Conservation (phyloP, 2,329 filamentous ascomycete species). For the Exophiala lecanii-corni region DNA sequence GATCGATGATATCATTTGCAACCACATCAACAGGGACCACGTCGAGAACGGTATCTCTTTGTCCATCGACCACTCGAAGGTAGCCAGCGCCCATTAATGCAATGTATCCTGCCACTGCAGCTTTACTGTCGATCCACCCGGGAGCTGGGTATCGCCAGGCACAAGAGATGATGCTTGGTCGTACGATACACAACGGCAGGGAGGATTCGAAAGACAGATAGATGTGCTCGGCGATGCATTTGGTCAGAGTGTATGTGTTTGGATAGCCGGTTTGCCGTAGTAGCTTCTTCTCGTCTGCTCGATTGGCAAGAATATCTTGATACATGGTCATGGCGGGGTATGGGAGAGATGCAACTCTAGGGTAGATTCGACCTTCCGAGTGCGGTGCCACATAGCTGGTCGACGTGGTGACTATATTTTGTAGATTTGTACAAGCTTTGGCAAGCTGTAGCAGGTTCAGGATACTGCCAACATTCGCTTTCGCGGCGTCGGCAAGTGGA, state of each 20-base stretch:
- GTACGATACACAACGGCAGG: slow-evolving; percentile 3
- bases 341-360: slow-evolving; percentile 2
- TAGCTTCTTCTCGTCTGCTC: slow-evolving; percentile 1
- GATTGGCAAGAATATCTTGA: not conserved
- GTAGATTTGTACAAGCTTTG: slow-evolving; percentile 1
- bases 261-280: not conserved
- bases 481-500: slow-evolving; percentile 4
- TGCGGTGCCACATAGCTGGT: slow-evolving; percentile 8
- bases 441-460: slow-evolving; percentile 6
- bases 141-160: slow-evolving; percentile 6
- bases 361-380: not conserved
- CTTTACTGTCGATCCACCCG: slow-evolving; percentile 11
- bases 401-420: slow-evolving; percentile 3
- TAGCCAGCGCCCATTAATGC: slow-evolving; percentile 7
- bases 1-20: slow-evolving; percentile 8
- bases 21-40: slow-evolving; percentile 13
- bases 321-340: slow-evolving; percentile 1
- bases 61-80: slow-evolving; percentile 2
- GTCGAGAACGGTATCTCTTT: slow-evolving; percentile 2
- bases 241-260: slow-evolving; percentile 13
- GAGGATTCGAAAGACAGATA: not conserved
- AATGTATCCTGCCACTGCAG: slow-evolving; percentile 7
- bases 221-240: slow-evolving; percentile 10
- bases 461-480: slow-evolving; percentile 5
- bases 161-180: slow-evolving; percentile 11